Base-by-base conservation (phyloP, 495 filamentous ascomycete genomes). In the Trichocladium uniseriatum region DNA sequence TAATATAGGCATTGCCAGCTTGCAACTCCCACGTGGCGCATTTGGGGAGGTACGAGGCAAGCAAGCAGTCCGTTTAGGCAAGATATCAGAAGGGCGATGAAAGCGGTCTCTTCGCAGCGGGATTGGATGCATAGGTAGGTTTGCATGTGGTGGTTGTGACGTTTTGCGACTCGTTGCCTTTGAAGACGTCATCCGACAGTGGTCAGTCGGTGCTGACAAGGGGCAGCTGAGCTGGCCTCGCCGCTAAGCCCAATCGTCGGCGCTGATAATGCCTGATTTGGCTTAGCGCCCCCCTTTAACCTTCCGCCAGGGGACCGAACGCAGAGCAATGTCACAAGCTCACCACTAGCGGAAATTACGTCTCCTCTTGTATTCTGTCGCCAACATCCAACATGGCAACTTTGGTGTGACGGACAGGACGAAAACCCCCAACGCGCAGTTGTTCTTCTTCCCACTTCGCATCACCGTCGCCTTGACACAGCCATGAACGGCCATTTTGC, bases 401-500 rank as follows among this genome's bases (percentile, higher is more conserved):
- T 31, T 38, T 38, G 35, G 34, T 15, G 36, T 22, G 35, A 24
- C 45, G 19, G 36, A 47, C 36, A n/a, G 1, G 5, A 21, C 28
- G 15, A 35, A 18, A 16, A 22, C 19, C n/a, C 6, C 20, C 10
- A 6, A 6, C 20, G n/a, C n/a, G n/a, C n/a, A n/a, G n/a, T n/a
- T n/a, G n/a, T 6, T 14, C 21, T 20, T 38, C 14, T 11, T 10
- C 15, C 15, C 16, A 19, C 16, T 38, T 24, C 21, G 19, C 34
- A 8, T 18, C 28, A 18, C 20, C 27, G 2, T 18, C 14, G 9
- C 45, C 39, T 24, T 29, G 24, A 13, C 31, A 28, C 35, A 43
- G 54, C 78, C 18, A 84, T 87, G 74, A 95, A 95, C 69, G 86
- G 86, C 56, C 89, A 95, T 65, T 91, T 95, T 69, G 87, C 87